A percentile compares a stretch with the other conserved stretches of the same genome.
Conservation (phyloP, 1,284 basidiomycete species). For the Irpex sp. region DNA sequence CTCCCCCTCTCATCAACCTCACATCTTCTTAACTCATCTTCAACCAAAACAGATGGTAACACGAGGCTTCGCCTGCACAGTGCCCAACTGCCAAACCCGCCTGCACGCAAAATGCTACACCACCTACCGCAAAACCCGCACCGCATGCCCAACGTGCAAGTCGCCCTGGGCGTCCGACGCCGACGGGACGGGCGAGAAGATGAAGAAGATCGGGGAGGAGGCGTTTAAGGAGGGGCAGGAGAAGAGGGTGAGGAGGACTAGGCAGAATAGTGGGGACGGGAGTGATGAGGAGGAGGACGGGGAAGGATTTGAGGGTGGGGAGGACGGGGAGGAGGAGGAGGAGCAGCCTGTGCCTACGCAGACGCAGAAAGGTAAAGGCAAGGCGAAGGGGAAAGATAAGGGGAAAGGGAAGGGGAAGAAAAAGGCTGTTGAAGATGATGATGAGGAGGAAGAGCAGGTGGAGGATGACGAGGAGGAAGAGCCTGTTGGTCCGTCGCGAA, state of each 20-base stretch:
- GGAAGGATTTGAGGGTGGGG: constrained; percentile 33
- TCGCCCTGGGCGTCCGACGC: constrained; percentile 51
- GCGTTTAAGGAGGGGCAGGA: constrained; percentile 60
- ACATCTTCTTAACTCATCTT: too few relatives aligned
- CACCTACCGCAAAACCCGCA: constrained; percentile 37
- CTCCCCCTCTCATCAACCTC: constrained; percentile 1
- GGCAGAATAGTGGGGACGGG: constrained; percentile 34
- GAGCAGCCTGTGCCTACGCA: constrained; percentile 24
- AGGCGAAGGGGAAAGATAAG: constrained; percentile 5
- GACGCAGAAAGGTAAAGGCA: constrained; percentile 18
- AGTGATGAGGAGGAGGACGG: constrained; percentile 42
- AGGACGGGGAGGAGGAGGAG: constrained; percentile 20
- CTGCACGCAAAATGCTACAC: constrained; percentile 70
- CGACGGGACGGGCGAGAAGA: constrained; percentile 31
- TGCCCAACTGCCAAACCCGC: constrained; percentile 57
- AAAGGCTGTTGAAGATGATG: constrained; percentile 24
- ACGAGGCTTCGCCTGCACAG: constrained; percentile 63
- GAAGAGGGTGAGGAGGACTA: constrained; percentile 41
- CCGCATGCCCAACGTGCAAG: constrained; percentile 55
- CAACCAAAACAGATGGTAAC: constrained; percentile 50
- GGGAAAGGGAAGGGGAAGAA: constrained; percentile 29
- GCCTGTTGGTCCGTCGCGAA: constrained; percentile 20
- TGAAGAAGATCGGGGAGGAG: constrained; percentile 59
- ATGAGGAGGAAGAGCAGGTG: constrained; percentile 25
- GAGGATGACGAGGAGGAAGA: constrained; percentile 33